Percentiles rank a stretch among this genome's conserved stretches.
These are phyloP conservation scores for Colletotrichum sp. DNA, from an alignment of 2,329 filamentous ascomycete species.

Conservation along the genomic window DNA sequence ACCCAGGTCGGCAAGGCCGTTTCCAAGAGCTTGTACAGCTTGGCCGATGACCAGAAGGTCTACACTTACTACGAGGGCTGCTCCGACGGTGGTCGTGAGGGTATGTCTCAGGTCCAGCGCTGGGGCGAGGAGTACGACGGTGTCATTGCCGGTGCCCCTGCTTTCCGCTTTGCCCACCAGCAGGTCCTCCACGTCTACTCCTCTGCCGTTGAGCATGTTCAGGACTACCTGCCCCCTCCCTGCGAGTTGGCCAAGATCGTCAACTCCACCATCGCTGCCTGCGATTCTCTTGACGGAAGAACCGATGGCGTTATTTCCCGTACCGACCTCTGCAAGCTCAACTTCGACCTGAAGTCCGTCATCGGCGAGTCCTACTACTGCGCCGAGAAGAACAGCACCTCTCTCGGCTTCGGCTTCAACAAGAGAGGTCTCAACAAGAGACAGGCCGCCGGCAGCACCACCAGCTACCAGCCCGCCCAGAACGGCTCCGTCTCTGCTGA, in stretches of 20 bases:
- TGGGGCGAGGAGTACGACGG: constrained; percentile 48
- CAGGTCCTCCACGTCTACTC: constrained; percentile 48
- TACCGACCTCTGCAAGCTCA: constrained; percentile 39
- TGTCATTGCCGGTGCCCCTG: constrained; percentile 49
- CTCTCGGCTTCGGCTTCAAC: constrained; percentile 29
- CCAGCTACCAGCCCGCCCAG: constrained; percentile 31
- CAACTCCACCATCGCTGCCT: constrained; percentile 58
- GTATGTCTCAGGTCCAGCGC: constrained; percentile 48
- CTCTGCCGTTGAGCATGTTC: constrained; percentile 40
- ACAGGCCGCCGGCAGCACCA: constrained; percentile 25
- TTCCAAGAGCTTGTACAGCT: constrained; percentile 50
- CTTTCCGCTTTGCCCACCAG: constrained; percentile 47
- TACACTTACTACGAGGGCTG: constrained; percentile 59
- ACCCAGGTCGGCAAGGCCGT: constrained; percentile 49
- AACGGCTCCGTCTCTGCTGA: constrained; percentile 38
- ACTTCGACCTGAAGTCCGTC: constrained; percentile 34
- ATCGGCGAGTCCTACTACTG: constrained; percentile 39
- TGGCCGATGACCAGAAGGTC: constrained; percentile 33
- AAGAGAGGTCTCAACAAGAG: constrained; percentile 16
- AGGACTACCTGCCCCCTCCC: constrained; percentile 41
- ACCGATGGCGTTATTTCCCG: constrained; percentile 38
- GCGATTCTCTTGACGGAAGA: constrained; percentile 59
- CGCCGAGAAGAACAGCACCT: constrained; percentile 12
- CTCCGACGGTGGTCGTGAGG: constrained; percentile 53
- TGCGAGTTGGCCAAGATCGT: constrained; percentile 55